A percentile compares a stretch with the other conserved stretches of the same genome.
Evolutionary conservation across 1,139 yeast genomes (phyloP).

Genomic region (Suhomyces guaymorum): DNA sequence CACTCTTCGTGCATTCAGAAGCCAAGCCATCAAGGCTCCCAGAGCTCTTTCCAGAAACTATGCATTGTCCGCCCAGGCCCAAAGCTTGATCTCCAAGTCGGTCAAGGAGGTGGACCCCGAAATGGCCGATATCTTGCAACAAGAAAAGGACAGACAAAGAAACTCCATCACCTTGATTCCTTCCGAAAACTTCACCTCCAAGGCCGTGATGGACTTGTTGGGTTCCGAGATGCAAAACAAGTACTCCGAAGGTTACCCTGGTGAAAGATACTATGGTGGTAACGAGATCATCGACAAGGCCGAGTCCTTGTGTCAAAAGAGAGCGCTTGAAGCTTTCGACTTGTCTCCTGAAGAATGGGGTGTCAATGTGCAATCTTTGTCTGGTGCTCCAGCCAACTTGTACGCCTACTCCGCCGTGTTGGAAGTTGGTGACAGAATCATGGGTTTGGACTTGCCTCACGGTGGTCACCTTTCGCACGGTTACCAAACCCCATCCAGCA

Average conservation of each 20-base stretch:
- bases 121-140: constrained; percentile 70
- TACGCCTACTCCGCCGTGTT: constrained; percentile 91
- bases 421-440: constrained; percentile 87
- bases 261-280: constrained; percentile 97
- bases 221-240: constrained; percentile 98
- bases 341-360: constrained; percentile 87
- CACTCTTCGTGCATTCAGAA: constrained; percentile 27
- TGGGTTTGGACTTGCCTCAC: constrained; percentile 96
- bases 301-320: constrained; percentile 83
- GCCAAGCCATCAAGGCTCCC: constrained; percentile 17
- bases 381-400: constrained; percentile 95
- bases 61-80: constrained; percentile 52
- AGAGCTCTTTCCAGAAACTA: constrained; percentile 28
- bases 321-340: constrained; percentile 85
- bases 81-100: constrained; percentile 58
- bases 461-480: constrained; percentile 98
- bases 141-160: constrained; percentile 82
- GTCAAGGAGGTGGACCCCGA: constrained; percentile 80
- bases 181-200: constrained; percentile 92
- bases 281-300: constrained; percentile 91
- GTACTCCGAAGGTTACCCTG: constrained; percentile 98
- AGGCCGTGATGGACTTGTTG: constrained; percentile 88
- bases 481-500: constrained; percentile 84
- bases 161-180: constrained; percentile 90
- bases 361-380: constrained; percentile 89